Conservation (phyloP, 2,329 filamentous ascomycete genomes). For the Chrysosporium keratinophilum region DNA sequence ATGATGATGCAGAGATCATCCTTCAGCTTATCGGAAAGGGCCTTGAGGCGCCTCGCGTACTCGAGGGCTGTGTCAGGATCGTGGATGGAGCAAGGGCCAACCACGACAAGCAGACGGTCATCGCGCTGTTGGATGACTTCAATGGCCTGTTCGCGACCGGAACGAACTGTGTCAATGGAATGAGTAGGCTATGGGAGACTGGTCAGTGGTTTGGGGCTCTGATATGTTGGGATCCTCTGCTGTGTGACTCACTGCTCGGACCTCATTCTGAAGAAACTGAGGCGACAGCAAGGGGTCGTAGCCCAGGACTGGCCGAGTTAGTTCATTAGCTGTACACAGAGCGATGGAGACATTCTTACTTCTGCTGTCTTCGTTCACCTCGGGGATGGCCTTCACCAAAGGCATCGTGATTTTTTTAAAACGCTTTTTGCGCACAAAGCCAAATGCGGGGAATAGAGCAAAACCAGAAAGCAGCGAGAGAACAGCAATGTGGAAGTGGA, state of each 20-base stretch:
- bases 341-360: conserved; percentile 24
- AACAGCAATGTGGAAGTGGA: not conserved
- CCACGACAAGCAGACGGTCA: conserved; percentile 85
- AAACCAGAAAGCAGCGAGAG: not conserved
- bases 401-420: conserved; percentile 26
- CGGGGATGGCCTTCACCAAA: conserved; percentile 30
- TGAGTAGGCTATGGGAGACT: conserved; percentile 25
- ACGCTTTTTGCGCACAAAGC: not conserved
- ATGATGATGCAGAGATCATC: conserved; percentile 86
- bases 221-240: conserved; percentile 20
- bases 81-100: conserved; percentile 95
- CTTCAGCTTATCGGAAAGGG: conserved; percentile 66
- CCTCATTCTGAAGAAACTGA: conserved; percentile 73
- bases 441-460: not conserved
- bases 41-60: conserved; percentile 71
- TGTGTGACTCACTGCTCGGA: conserved; percentile 56
- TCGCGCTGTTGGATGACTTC: conserved; percentile 63
- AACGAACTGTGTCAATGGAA: conserved; percentile 35
- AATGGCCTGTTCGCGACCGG: conserved; percentile 47
- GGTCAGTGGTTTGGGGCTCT: conserved; percentile 2
- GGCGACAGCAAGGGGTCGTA: conserved; percentile 91
- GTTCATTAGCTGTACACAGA: not conserved
- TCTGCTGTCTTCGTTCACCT: conserved; percentile 38
- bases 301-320: conserved; percentile 57
- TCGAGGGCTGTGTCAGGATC: conserved; percentile 80